Conservation (phyloP, 2,329 filamentous ascomycete genomes). For the Camillea tinctor region DNA sequence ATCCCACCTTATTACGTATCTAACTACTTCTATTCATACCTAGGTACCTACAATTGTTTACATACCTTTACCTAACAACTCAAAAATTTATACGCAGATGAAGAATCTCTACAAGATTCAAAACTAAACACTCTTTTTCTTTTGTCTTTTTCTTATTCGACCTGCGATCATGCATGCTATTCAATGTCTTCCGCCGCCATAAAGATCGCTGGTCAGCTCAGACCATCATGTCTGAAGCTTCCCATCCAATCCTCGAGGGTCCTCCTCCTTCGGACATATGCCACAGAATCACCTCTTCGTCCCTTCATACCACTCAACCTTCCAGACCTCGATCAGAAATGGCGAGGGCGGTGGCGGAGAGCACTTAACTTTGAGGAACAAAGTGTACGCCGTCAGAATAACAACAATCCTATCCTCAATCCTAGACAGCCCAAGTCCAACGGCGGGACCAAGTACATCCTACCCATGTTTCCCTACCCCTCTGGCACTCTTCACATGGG, state of each 20-base stretch:
- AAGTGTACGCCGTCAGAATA: not conserved
- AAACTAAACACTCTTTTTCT: too few species aligned
- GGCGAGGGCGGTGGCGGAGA: slow-evolving; percentile 47
- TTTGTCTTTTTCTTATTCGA: not conserved
- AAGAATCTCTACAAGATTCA: too few species aligned
- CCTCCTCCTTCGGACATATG: slow-evolving; percentile 17
- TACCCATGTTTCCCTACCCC: slow-evolving; percentile 93
- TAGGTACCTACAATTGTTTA: too few species aligned
- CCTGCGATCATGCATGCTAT: slow-evolving; percentile 18
- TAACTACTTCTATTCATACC: too few species aligned
- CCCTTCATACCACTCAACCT: too few species aligned
- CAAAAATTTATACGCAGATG: not conserved
- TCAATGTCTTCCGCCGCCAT: slow-evolving; percentile 24
- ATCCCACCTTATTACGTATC: too few species aligned
- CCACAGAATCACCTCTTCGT: slow-evolving; percentile 19
- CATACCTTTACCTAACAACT: too few species aligned
- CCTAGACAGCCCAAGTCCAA: slow-evolving; percentile 15
- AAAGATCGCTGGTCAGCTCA: slow-evolving; percentile 21
- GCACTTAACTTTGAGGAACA: slow-evolving; percentile 9
- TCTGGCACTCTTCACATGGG: slow-evolving; percentile 85
- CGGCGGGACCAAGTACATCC: slow-evolving; percentile 60
- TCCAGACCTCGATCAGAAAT: slow-evolving; percentile 49
- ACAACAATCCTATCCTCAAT: slow-evolving; percentile 2
- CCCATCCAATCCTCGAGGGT: slow-evolving; percentile 4
- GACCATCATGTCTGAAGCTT: slow-evolving; percentile 20